A percentile compares a stretch with the other conserved stretches of the same genome.
Evolutionary conservation across 1,139 yeast species (phyloP).

Genomic region (Petasospora rhodanensis): DNA sequence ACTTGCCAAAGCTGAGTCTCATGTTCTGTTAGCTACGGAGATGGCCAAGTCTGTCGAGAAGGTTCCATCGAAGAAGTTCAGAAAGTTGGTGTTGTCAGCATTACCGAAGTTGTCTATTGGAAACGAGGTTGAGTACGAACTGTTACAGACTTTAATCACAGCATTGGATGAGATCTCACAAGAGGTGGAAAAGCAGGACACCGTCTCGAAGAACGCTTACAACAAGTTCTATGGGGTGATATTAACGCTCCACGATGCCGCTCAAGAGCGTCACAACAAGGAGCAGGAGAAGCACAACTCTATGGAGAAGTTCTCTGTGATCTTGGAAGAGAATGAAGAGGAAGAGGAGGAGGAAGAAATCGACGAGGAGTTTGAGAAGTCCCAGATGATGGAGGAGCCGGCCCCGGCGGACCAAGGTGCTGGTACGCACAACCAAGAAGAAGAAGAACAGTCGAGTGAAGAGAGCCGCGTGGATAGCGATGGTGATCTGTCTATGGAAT

Average conservation of each 20-base stretch:
- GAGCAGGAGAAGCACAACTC: too few species aligned
- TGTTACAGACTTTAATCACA: slow-evolving; percentile 23
- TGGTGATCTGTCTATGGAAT: slow-evolving; percentile 23
- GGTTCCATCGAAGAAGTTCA: slow-evolving; percentile 44
- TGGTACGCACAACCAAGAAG: slow-evolving; percentile 21
- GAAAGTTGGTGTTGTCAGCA: slow-evolving; percentile 51
- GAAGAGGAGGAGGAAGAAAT: slow-evolving; percentile 19
- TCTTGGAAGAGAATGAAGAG: slow-evolving; percentile 23
- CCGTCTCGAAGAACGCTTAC: slow-evolving; percentile 41
- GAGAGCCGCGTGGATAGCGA: slow-evolving; percentile 18
- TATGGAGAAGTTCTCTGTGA: slow-evolving; percentile 29
- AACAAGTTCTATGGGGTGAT: slow-evolving; percentile 39
- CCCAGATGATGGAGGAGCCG: slow-evolving; percentile 17
- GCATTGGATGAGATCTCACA: slow-evolving; percentile 18
- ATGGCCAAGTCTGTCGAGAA: slow-evolving; percentile 45
- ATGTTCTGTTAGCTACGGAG: slow-evolving; percentile 54
- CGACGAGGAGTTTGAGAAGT: slow-evolving; percentile 18
- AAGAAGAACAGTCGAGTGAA: slow-evolving; percentile 9
- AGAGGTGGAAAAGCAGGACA: slow-evolving; percentile 31
- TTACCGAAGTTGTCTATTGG: slow-evolving; percentile 42
- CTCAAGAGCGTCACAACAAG: slow-evolving; percentile 24
- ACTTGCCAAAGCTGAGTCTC: slow-evolving; percentile 42
- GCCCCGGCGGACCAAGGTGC: slow-evolving; percentile 7
- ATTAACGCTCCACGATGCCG: slow-evolving; percentile 29
- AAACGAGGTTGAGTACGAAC: slow-evolving; percentile 26